Evolutionary conservation across 208 protist genomes (phyloP).

Genomic region (Trypanosomatidae sp.): DNA sequence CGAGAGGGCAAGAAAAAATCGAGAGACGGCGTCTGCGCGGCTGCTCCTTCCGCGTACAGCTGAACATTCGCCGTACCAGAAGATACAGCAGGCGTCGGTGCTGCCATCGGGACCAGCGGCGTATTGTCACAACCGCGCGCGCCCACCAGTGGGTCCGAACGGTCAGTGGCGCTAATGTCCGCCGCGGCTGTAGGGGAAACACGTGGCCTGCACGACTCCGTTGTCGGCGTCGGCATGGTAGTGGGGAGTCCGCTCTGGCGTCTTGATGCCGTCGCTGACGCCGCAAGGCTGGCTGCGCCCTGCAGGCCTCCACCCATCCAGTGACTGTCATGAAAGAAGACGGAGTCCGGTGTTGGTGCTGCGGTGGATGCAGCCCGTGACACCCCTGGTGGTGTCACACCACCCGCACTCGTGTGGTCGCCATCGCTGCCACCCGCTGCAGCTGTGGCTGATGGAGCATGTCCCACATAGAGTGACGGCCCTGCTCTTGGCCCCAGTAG

Average conservation of each 20-base stretch:
- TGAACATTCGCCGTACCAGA: not conserved
- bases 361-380: not conserved
- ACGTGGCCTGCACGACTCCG: not conserved
- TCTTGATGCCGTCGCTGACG: not conserved
- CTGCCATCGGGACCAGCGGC: not conserved
- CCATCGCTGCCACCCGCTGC: not conserved
- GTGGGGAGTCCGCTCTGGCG: not conserved
- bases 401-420: not conserved
- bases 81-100: not conserved
- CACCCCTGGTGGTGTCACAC: not conserved
- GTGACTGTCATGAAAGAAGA: not conserved
- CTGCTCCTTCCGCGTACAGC: not conserved
- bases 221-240: not conserved
- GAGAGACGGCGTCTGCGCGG: constrained; percentile 9
- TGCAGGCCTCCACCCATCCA: not conserved
- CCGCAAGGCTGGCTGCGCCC: not conserved
- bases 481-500: not conserved
- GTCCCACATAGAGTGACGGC: not conserved
- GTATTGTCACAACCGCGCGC: not conserved
- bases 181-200: not conserved
- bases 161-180: not conserved
- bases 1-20: constrained; percentile 28
- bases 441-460: not conserved
- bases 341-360: not conserved
- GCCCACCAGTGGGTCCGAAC: not conserved